Conservation (phyloP, 805 yeast genomes). For the Wickerhamiella shivajii region DNA sequence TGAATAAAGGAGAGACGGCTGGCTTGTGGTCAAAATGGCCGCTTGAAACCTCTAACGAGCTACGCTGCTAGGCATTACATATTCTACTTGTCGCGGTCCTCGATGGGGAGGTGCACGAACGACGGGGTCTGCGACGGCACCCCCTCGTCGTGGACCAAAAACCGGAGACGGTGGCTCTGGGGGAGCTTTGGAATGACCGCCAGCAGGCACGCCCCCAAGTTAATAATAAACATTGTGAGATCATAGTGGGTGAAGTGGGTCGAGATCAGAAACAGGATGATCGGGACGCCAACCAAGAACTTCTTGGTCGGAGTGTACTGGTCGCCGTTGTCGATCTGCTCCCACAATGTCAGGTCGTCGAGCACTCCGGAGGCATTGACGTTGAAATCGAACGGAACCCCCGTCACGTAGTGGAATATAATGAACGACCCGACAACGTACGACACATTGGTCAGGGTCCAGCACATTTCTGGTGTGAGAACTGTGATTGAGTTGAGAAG, state of each 20-base stretch:
- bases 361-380: constrained; percentile 59
- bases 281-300: constrained; percentile 85
- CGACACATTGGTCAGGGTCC: constrained; percentile 87
- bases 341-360: constrained; percentile 97
- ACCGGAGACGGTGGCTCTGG: constrained; percentile 24
- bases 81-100: neutral
- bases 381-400: constrained; percentile 91
- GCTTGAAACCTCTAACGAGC: neutral
- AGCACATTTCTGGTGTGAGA: constrained; percentile 67
- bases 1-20: neutral
- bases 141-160: constrained; percentile 19
- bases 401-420: constrained; percentile 94
- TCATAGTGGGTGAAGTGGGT: constrained; percentile 87
- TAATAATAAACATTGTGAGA: constrained; percentile 59
- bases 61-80: constrained; percentile 1
- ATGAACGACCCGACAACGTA: constrained; percentile 84
- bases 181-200: constrained; percentile 91
- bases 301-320: constrained; percentile 95
- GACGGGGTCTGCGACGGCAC: constrained; percentile 10
- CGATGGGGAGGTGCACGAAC: constrained; percentile 8
- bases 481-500: constrained; percentile 70
- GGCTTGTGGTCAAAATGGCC: neutral
- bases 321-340: constrained; percentile 89
- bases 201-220: constrained; percentile 65
- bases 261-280: constrained; percentile 65